phyloP scores from a whole-genome alignment of 345 rosid genomes.

The Moringa oleifera region DNA sequence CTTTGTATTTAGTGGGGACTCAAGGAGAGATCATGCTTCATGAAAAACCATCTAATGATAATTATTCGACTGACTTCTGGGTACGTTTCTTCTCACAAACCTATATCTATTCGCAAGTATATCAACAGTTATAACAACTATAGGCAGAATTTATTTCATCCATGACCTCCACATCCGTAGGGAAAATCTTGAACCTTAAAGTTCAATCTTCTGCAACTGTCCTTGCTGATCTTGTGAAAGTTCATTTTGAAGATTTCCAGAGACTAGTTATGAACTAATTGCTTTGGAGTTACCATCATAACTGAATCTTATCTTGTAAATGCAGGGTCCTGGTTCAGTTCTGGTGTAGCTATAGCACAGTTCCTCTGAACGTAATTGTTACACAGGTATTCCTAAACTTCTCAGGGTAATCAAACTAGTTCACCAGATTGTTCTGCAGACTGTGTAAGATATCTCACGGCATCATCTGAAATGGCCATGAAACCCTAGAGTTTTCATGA shows the following conservation, averaged over 20 bases:
- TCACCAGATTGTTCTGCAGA: too few relatives aligned
- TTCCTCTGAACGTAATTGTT: constrained; percentile 76
- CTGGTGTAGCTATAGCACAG: constrained; percentile 95
- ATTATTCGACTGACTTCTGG: constrained; percentile 64
- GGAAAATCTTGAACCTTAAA: too few relatives aligned
- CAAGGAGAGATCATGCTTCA: constrained; percentile 78
- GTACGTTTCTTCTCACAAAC: constrained; percentile 40
- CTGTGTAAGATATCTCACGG: too few relatives aligned
- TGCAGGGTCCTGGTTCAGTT: constrained; percentile 84
- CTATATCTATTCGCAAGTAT: constrained; percentile 1
- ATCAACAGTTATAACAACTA: too few relatives aligned
- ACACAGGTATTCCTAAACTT: constrained; percentile 58
- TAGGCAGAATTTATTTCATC: too few relatives aligned
- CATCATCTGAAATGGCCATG: too few relatives aligned
- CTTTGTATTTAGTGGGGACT: constrained; percentile 69
- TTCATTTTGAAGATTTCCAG: not conserved
- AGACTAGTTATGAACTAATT: not conserved
- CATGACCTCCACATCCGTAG: too few relatives aligned
- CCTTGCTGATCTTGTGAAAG: too few relatives aligned
- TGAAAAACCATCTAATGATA: constrained; percentile 76
- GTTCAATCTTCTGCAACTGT: too few relatives aligned
- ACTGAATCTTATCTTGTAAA: not conserved
- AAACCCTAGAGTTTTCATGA: too few relatives aligned
- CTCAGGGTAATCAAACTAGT: not conserved
- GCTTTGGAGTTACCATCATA: not conserved